Conservation (phyloP, 768 basidiomycete species). For the Cyclocybe aegerita region DNA sequence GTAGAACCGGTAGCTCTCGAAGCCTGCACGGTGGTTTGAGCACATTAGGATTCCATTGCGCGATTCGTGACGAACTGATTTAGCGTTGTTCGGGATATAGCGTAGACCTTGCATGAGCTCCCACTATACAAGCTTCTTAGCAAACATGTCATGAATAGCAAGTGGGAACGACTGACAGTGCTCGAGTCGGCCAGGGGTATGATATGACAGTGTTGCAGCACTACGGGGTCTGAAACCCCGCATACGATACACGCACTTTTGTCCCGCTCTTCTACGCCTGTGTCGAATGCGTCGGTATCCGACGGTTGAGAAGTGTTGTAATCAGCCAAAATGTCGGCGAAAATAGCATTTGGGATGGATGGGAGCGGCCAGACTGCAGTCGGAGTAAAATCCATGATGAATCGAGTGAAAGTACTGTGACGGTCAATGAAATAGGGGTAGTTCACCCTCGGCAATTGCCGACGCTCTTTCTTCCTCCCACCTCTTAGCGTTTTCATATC, state of each 20-base stretch:
- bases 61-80: conserved; percentile 1
- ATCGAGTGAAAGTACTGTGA: too few relatives aligned
- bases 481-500: too few relatives aligned
- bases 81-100: background rate
- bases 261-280: conserved; percentile 5
- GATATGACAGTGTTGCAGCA: background rate
- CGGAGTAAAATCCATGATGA: background rate
- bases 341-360: background rate
- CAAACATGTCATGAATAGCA: background rate
- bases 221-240: background rate
- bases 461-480: too few relatives aligned
- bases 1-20: background rate
- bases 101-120: background rate
- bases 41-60: conserved; percentile 3
- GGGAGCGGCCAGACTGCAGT: background rate
- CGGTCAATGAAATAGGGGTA: too few relatives aligned
- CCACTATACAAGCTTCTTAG: conserved; percentile 2
- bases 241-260: background rate
- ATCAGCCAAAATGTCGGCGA: background rate
- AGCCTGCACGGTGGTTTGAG: background rate
- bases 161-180: background rate
- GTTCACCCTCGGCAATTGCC: too few relatives aligned
- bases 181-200: background rate
- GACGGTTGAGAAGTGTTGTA: background rate
- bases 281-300: background rate